Conservation (phyloP, 2,329 filamentous ascomycete species). For the Cordyceps farinosa region DNA sequence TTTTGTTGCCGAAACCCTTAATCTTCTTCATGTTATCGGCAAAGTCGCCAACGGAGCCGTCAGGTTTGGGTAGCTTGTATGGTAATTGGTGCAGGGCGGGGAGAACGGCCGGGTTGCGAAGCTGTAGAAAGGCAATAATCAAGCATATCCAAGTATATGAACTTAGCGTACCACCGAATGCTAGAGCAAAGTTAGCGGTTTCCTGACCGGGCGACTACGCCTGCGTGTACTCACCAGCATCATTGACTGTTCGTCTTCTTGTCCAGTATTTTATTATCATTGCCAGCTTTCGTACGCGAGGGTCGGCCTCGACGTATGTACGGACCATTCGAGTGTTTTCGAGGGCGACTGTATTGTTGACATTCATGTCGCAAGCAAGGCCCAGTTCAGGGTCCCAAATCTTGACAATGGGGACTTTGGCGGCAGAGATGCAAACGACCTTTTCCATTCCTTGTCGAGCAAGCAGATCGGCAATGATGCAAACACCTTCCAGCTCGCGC, state of each 20-base stretch:
- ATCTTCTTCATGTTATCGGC: constrained; percentile 80
- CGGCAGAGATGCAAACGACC: constrained; percentile 89
- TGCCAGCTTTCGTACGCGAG: constrained; percentile 82
- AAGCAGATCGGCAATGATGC: constrained; percentile 81
- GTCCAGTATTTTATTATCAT: constrained; percentile 99
- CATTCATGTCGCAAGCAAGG: constrained; percentile 94
- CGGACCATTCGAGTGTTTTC: constrained; percentile 98
- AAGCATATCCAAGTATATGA: constrained; percentile 99
- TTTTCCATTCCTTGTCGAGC: constrained; percentile 91
- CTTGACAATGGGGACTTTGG: constrained; percentile 97
- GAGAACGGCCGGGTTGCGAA: constrained; percentile 76
- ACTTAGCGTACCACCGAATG: constrained; percentile 87
- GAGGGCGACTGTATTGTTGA: constrained; percentile 92
- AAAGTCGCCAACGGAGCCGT: constrained; percentile 71
- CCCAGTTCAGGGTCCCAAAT: constrained; percentile 93
- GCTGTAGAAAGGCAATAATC: constrained; percentile 94
- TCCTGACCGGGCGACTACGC: neutral
- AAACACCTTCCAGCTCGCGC: constrained; percentile 84
- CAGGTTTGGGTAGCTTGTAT: constrained; percentile 47
- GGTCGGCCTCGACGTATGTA: constrained; percentile 91
- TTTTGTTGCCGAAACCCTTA: constrained; percentile 69
- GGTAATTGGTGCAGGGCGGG: constrained; percentile 75
- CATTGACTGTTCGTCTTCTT: constrained; percentile 85
- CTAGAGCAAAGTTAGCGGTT: constrained; percentile 43
- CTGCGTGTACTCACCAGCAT: constrained; percentile 70